These are phyloP conservation scores for Apiospora pterosperma DNA, from an alignment of 2,329 filamentous ascomycete species.

Conservation along the genomic window DNA sequence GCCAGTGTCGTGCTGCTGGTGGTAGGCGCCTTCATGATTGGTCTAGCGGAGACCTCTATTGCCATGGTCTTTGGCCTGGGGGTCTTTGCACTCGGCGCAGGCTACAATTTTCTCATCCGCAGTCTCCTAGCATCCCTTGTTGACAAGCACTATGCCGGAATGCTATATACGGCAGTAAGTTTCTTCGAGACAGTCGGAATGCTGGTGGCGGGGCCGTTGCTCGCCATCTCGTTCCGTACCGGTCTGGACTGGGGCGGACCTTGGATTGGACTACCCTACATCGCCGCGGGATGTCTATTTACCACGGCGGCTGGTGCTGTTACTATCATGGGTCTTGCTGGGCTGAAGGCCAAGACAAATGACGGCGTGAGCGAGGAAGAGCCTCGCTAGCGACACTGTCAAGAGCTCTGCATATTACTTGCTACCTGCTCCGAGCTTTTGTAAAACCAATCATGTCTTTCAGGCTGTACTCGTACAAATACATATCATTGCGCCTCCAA, in stretches of 20 bases:
- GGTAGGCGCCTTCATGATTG: neutral
- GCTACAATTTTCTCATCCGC: neutral
- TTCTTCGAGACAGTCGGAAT: neutral
- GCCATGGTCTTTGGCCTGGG: neutral
- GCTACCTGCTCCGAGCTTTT: too few species aligned
- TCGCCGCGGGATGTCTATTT: constrained; percentile 16
- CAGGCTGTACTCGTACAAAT: too few species aligned
- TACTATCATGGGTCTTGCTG: neutral
- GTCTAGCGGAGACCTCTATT: neutral
- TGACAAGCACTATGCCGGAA: neutral
- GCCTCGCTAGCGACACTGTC: neutral
- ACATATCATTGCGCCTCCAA: too few species aligned
- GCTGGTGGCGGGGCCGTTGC: neutral
- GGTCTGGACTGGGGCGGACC: neutral
- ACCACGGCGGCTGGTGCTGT: constrained; percentile 11
- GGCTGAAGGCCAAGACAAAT: neutral
- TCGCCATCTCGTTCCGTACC: neutral
- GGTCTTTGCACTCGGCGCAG: neutral
- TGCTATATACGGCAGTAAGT: neutral
- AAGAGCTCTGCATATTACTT: neutral
- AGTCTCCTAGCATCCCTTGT: neutral
- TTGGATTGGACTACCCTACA: neutral
- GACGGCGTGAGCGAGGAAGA: neutral
- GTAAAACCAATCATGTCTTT: too few species aligned
- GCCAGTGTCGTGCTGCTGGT: neutral